Base-by-base conservation (phyloP, 495 filamentous ascomycete genomes). In the Bathelium albidoporum region DNA sequence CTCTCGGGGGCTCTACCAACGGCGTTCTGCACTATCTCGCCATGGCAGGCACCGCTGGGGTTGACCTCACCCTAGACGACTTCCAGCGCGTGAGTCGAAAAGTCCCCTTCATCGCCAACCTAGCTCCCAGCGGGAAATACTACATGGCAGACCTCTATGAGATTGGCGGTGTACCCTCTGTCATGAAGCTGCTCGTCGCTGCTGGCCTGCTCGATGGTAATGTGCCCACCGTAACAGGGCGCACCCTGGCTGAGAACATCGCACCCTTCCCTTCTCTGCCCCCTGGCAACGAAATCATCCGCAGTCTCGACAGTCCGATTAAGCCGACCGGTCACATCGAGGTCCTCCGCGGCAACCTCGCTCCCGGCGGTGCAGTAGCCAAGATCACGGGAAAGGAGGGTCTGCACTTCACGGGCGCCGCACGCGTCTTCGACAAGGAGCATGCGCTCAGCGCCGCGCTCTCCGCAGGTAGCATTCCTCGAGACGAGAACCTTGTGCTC, bases 381-480 rank as follows among this genome's bases (percentile, higher is more conserved):
- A 98, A 98, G 78, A 98, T 98, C 73, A 98, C 94, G 0, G 94
- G 94, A 22, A 97, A 96, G 73, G 94, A 98, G 75, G 94, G 94
- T 4, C 78, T 87, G 16, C 74, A 74, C 7, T 98, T 98, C 75
- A 87, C 82, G 0, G 94, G 94, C 58, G 84, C 85, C 62, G 94
- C 89, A 18, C 80, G 84, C 22, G 90, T 96, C n/a, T 98, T 96
- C 75, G 78, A 98, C 74, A 95, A 96, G 73, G 94, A 97, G 70
- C 76, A 81, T 60, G 79, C 84, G 64, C 85, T 98, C 41, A 85
- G 94, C 73, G 76, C 80, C 9, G 93, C 91, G 1, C 78, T 98
- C 16, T 82, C 82, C 41, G 79, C 79, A 44, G 88, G 89, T 32
- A 70, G 82, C 60, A 91, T 91, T 66, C 88, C 90, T 36, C 84